Evolutionary conservation across 768 basidiomycete species (phyloP).

Genomic region (Kondoa subrosea): DNA sequence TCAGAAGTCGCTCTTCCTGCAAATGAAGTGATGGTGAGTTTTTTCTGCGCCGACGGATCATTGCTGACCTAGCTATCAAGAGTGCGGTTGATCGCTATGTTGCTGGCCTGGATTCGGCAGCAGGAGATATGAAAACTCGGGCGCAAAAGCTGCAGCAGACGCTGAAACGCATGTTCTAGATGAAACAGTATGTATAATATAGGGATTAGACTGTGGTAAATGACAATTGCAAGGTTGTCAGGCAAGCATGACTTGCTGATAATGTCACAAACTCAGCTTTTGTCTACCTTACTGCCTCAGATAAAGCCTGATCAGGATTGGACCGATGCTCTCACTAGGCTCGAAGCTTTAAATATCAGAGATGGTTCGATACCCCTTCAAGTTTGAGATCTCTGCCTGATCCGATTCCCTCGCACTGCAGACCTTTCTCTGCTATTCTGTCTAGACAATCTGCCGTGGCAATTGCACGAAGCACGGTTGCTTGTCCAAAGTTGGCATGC

Average conservation of each 20-base stretch:
- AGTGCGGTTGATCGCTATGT: background rate
- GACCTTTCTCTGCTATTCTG: background rate
- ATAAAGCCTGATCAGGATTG: no score
- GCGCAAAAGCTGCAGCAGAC: background rate
- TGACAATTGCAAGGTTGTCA: background rate
- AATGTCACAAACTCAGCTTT: no score
- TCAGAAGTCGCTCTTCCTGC: slow-evolving; percentile 1
- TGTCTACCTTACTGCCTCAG: no score
- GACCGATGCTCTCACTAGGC: background rate
- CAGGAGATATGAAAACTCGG: background rate
- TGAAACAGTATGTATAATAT: no score
- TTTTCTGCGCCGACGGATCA: background rate
- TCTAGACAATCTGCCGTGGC: background rate
- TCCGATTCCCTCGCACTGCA: background rate
- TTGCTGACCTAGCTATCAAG: background rate
- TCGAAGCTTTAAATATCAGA: background rate
- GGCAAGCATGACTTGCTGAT: background rate
- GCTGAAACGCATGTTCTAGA: background rate
- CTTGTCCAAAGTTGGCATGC: background rate
- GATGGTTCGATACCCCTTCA: background rate
- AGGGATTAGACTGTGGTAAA: background rate
- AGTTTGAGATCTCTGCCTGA: background rate
- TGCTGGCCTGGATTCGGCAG: background rate
- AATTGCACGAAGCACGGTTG: background rate
- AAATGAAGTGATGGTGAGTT: background rate